These are phyloP conservation scores for Pichia sp. DNA, from an alignment of 1,139 yeast species.

Conservation along the genomic window DNA sequence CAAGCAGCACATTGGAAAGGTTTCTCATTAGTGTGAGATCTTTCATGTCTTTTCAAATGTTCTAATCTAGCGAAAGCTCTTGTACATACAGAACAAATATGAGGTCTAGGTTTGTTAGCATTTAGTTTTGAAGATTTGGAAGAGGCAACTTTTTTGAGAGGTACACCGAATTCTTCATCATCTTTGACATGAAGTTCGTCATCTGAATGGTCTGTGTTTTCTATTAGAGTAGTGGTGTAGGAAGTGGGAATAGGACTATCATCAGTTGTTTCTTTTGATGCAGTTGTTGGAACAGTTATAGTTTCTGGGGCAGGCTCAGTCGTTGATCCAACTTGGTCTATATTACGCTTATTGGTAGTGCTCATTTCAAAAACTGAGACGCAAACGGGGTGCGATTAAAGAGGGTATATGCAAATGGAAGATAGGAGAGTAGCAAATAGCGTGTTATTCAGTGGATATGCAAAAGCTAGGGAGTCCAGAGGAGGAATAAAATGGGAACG, in stretches of 20 bases:
- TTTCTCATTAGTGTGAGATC: conserved; percentile 94
- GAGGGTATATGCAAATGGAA: too few relatives aligned
- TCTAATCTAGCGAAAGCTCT: conserved; percentile 94
- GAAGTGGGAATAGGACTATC: neutral
- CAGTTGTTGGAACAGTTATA: too few relatives aligned
- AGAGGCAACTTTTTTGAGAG: conserved; percentile 12
- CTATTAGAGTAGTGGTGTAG: too few relatives aligned
- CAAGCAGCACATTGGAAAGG: conserved; percentile 97
- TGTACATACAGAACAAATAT: conserved; percentile 84
- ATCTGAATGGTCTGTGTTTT: neutral
- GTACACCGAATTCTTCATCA: conserved; percentile 9
- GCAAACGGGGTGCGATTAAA: too few relatives aligned
- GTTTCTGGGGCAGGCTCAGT: too few relatives aligned
- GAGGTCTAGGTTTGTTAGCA: conserved; percentile 87
- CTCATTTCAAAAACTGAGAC: too few relatives aligned
- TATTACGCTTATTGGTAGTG: too few relatives aligned
- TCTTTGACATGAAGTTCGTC: neutral
- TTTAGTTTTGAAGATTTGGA: conserved; percentile 7
- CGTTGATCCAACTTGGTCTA: too few relatives aligned
- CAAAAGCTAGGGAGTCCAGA: too few relatives aligned
- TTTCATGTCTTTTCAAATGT: conserved; percentile 87
- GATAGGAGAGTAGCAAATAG: too few relatives aligned
- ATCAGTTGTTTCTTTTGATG: neutral
- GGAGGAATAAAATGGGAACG: too few relatives aligned
- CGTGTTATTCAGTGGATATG: too few relatives aligned